Evolutionary conservation across 1,284 basidiomycete genomes (phyloP), one percentile per base, ranked within the genome.

Genomic region (Marasmius fiardii): DNA sequence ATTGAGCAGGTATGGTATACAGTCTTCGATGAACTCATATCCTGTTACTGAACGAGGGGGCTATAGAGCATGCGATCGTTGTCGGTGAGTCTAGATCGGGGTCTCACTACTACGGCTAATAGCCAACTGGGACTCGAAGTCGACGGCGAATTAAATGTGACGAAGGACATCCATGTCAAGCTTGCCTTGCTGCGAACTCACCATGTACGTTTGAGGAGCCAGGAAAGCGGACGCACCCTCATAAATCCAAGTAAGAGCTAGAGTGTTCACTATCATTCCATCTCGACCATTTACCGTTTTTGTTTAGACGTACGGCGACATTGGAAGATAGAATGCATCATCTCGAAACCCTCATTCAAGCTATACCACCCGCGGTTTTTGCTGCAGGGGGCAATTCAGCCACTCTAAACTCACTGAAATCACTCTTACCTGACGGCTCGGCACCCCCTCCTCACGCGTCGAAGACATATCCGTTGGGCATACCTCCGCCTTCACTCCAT

Each of bases 301-400:
- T 62, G 14, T 24, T 44, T 59, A 89, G 87, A 68, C 81, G 86
- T 45, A 86, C 88, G 16, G 81, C 88, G 50, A 90, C 88, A 24
- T 77, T 92, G 58, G 89, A 92, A 67, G 89, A 91, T 65, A 79
- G 89, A 37, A 92, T 92, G 89, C 87, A 90, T 63, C 89, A 90
- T 61, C 78, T 92, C 16, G 90, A 92, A 66, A 86, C 84, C 7
- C 76, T 92, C 53, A 90, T 92, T 51, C 86, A 90, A 61, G 86
- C 89, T 12, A 91, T 92, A 50, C 89, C 90, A 2, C 82, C 89
- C 28, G 85, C 85, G 2, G 84, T 91, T 18, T 90, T 92, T 62
- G 80, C 84, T 3, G 83, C 85, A 0, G 79, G 80, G 0, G 35
- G 60, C 57, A 43, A 58, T 61, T 28, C 64, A 63, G 5, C 65